phyloP scores from a whole-genome alignment of 352 stramenopile species.

The Albugo laibachii region DNA sequence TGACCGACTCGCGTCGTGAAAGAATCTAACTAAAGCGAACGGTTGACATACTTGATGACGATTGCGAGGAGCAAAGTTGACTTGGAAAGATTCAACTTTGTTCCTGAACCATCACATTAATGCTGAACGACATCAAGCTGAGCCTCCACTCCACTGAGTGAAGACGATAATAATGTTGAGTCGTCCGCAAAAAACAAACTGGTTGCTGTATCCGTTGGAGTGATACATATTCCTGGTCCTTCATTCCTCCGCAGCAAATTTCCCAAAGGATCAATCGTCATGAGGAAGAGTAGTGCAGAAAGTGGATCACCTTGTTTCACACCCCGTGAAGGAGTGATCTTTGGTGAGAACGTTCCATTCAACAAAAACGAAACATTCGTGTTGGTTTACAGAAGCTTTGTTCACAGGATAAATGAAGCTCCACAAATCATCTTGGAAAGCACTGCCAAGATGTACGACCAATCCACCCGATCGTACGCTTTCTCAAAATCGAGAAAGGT shows the following conservation, averaged over 20 bases:
- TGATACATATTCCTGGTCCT: background rate
- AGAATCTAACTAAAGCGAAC: constrained; percentile 3
- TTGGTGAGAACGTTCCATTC: constrained; percentile 6
- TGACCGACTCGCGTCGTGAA: constrained; percentile 3
- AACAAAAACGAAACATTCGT: constrained; percentile 4
- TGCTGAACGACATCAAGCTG: constrained; percentile 5
- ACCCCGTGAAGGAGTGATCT: constrained; percentile 4
- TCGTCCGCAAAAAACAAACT: constrained; percentile 8
- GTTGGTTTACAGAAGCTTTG: constrained; percentile 5
- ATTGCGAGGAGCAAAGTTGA: constrained; percentile 5
- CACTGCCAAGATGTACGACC: constrained; percentile 6
- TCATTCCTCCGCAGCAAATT: constrained; percentile 3
- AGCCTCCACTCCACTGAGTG: constrained; percentile 1
- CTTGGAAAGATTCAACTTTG: constrained; percentile 6
- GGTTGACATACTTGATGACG: background rate
- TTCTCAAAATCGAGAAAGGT: background rate
- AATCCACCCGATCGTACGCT: constrained; percentile 6
- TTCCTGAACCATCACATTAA: constrained; percentile 3
- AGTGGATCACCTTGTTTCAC: constrained; percentile 8
- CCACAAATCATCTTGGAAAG: constrained; percentile 8
- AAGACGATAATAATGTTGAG: constrained; percentile 4
- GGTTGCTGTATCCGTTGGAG: background rate
- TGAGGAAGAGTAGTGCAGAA: constrained; percentile 6
- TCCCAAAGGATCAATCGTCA: constrained; percentile 4
- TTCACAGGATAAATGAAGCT: constrained; percentile 1